Conservation (phyloP, 1,284 basidiomycete species). For the Cutaneotrichosporon sp. region DNA sequence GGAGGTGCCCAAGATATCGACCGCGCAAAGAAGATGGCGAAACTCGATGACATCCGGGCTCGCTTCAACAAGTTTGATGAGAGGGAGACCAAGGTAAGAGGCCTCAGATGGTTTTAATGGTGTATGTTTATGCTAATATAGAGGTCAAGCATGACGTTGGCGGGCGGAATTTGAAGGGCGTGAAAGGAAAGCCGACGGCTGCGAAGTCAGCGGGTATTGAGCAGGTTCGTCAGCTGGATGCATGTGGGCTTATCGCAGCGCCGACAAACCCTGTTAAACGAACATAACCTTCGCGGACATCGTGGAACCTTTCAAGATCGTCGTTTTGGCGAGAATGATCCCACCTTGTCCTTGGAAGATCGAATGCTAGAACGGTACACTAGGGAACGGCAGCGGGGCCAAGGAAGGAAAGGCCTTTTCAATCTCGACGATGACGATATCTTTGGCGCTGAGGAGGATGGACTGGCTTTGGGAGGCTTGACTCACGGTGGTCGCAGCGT, state of each 20-base stretch:
- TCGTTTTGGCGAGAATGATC: conserved; percentile 92
- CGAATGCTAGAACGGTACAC: conserved; percentile 97
- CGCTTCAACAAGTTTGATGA: conserved; percentile 90
- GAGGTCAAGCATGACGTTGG: conserved; percentile 83
- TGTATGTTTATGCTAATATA: neutral
- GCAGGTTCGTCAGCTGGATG: conserved; percentile 56
- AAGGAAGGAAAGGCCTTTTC: conserved; percentile 74
- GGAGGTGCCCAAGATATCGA: conserved; percentile 61
- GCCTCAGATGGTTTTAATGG: no score
- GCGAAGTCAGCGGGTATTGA: conserved; percentile 86
- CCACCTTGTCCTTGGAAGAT: conserved; percentile 85
- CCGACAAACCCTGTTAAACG: conserved; percentile 80
- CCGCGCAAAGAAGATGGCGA: conserved; percentile 69
- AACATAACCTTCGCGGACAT: conserved; percentile 65
- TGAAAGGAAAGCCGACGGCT: conserved; percentile 72
- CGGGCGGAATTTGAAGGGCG: conserved; percentile 78
- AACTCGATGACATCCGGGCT: conserved; percentile 74
- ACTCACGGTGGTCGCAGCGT: conserved; percentile 91
- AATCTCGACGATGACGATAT: conserved; percentile 68
- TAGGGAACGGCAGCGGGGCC: conserved; percentile 60
- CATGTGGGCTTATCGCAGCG: conserved; percentile 53
- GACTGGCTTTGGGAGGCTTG: conserved; percentile 50
- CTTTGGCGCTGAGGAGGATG: conserved; percentile 53
- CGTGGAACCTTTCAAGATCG: conserved; percentile 87
- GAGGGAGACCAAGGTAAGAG: conserved; percentile 68